Evolutionary conservation across 345 rosid species (phyloP), one percentile per base, ranked within the genome.

Genomic region (Eutrema heterophyllum): DNA sequence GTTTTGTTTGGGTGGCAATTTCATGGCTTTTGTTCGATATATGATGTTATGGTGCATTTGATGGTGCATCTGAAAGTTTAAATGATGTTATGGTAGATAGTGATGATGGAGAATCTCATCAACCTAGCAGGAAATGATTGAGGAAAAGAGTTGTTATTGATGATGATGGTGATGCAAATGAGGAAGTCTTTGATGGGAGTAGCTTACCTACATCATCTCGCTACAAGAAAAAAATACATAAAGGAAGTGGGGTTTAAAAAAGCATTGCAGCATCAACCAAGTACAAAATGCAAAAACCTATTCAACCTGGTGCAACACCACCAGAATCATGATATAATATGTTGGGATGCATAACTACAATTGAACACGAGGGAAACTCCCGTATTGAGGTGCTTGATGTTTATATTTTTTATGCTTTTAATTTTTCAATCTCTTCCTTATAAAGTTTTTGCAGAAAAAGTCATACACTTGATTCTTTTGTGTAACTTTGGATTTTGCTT

Each of bases 341-440:
- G n/a, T n/a, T n/a, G n/a, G n/a, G n/a, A 71, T 76, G 88, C 58
- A 86, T 95, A 79, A 95, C 99, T 49, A 80, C 97, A 68, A 79
- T 88, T 54, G 94, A 92, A 69, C 86, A 90, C 73, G 97, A 95
- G 68, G 97, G 96, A 5, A 87, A 86, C 75, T 95, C 86, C 62
- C 99, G 93, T 80, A 86, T 95, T 75, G 99, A 95, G 96, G 99
- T 92, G 71, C 72, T 16, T 54, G 44, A 76, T 24, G 13, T 57
- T 53, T 48, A 15, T 16, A 43, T 41, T 41, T 50, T 64, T 74
- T 46, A 30, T 2, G 6, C 33, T 21, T 68, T 24, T 61, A 5
- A 26, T 7, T 68, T 49, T 35, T 46, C 1, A 6, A 63, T 55
- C 15, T 53, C 57, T 44, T 16, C 49, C 18, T 41, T 8, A 11